phyloP scores from a whole-genome alignment of 805 yeast species.

The Metschnikowia hibisci region DNA sequence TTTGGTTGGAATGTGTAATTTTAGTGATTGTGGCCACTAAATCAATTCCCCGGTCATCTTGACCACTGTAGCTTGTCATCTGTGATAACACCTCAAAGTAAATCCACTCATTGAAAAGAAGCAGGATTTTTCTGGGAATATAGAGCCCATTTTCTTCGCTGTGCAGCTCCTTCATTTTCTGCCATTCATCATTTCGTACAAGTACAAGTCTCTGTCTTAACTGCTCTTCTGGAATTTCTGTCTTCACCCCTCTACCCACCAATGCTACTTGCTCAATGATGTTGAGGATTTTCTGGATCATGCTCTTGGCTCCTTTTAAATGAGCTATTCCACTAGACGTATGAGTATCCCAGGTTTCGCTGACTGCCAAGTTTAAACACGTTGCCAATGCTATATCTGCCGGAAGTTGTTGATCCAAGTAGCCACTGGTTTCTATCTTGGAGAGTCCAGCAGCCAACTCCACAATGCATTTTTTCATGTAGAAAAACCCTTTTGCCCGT shows the following conservation, averaged over 20 bases:
- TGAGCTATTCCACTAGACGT: slow-evolving; percentile 67
- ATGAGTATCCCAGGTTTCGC: slow-evolving; percentile 68
- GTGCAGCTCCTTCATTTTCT: slow-evolving; percentile 17
- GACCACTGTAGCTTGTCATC: slow-evolving; percentile 50
- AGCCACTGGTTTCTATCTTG: slow-evolving; percentile 20
- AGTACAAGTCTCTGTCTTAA: slow-evolving; percentile 25
- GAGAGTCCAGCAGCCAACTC: slow-evolving; percentile 57
- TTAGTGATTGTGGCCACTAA: slow-evolving; percentile 39
- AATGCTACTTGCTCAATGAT: slow-evolving; percentile 24
- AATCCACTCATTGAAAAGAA: slow-evolving; percentile 60
- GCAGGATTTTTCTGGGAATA: slow-evolving; percentile 45
- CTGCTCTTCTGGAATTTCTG: slow-evolving; percentile 1
- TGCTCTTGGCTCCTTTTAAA: slow-evolving; percentile 60
- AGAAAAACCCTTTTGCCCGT: slow-evolving; percentile 47
- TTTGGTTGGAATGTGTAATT: slow-evolving; percentile 24
- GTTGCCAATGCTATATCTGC: slow-evolving; percentile 66
- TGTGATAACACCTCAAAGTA: slow-evolving; percentile 66
- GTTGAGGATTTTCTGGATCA: slow-evolving; percentile 47
- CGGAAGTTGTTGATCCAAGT: slow-evolving; percentile 32
- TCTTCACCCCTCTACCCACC: background rate
- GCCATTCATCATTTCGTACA: slow-evolving; percentile 33
- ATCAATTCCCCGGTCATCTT: slow-evolving; percentile 43
- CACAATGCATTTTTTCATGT: slow-evolving; percentile 58
- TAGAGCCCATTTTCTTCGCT: slow-evolving; percentile 4
- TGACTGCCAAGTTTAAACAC: slow-evolving; percentile 57